These are phyloP conservation scores for Imleria badia DNA, from an alignment of 768 basidiomycete genomes.

Conservation along the genomic window DNA sequence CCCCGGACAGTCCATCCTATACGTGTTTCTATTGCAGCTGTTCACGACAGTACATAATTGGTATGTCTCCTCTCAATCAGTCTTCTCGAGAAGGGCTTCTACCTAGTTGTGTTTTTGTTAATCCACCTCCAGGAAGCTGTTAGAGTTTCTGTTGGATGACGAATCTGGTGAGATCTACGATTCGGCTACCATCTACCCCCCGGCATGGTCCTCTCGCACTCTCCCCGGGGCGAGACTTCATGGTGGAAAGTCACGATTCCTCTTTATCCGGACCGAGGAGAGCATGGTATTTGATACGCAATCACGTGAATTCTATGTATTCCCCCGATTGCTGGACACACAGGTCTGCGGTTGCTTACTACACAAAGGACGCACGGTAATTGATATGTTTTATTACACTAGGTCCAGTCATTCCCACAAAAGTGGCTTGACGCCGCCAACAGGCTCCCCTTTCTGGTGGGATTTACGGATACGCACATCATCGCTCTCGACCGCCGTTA, in stretches of 20 bases:
- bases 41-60: too few species aligned
- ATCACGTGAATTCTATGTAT: neutral
- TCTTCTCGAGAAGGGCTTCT: neutral
- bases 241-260: neutral
- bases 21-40: neutral
- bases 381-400: neutral
- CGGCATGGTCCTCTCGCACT: neutral
- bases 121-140: neutral
- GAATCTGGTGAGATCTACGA: neutral
- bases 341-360: neutral
- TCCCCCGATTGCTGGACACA: neutral
- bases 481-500: neutral
- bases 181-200: neutral
- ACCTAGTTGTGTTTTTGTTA: neutral
- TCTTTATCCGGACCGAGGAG: neutral
- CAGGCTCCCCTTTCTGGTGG: neutral
- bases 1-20: neutral
- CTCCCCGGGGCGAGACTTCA: fast-evolving
- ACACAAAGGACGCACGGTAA: constrained; percentile 7
- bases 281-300: neutral
- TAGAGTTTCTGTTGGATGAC: neutral
- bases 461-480: neutral
- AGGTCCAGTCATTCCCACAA: neutral
- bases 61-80: neutral
- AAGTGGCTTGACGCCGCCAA: too few species aligned